Percentiles rank a stretch among this genome's conserved stretches.
phyloP scores from a whole-genome alignment of 371 early-diverging fungal species.

The Blastocladiella emersonii region DNA sequence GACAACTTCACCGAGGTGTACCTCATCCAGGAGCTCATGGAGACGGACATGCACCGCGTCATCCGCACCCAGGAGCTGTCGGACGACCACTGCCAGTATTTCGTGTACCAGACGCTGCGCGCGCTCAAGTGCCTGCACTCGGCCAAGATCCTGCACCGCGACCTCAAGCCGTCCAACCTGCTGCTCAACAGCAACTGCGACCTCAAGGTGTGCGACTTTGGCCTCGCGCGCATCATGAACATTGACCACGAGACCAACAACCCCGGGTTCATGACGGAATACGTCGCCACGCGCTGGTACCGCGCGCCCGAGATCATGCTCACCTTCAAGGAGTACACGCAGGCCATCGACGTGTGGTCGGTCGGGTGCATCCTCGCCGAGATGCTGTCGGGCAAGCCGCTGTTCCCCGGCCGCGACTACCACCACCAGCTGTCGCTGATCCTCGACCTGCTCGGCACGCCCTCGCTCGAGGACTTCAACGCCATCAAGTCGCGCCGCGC shows the following conservation, averaged over 20 bases:
- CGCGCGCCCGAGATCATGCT: slow-evolving; percentile 59
- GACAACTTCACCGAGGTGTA: slow-evolving; percentile 32
- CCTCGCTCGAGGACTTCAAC: slow-evolving; percentile 72
- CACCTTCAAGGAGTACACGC: slow-evolving; percentile 36
- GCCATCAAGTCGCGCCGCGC: slow-evolving; percentile 59
- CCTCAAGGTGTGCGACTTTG: slow-evolving; percentile 40
- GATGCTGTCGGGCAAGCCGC: slow-evolving; percentile 79
- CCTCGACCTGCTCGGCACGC: slow-evolving; percentile 47
- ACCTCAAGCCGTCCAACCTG: slow-evolving; percentile 50
- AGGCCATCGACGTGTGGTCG: slow-evolving; percentile 94
- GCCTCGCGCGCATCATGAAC: slow-evolving; percentile 24
- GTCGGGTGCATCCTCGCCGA: slow-evolving; percentile 96
- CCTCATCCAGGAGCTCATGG: slow-evolving; percentile 27
- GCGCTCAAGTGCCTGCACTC: slow-evolving; percentile 50
- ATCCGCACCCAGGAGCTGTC: slow-evolving; percentile 29
- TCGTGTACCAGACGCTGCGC: slow-evolving; percentile 43
- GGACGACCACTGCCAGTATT: slow-evolving; percentile 36
- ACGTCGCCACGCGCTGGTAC: slow-evolving; percentile 65
- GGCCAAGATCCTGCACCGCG: slow-evolving; percentile 46
- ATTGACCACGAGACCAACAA: slow-evolving; percentile 9
- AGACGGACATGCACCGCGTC: slow-evolving; percentile 35
- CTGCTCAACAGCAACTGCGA: slow-evolving; percentile 37
- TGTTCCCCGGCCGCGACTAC: slow-evolving; percentile 68
- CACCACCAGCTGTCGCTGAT: slow-evolving; percentile 68
- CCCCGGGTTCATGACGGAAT: slow-evolving; percentile 44